A percentile compares a stretch with the other conserved stretches of the same genome.
Evolutionary conservation across 495 filamentous ascomycete species (phyloP).

Genomic region (Neurospora africana): DNA sequence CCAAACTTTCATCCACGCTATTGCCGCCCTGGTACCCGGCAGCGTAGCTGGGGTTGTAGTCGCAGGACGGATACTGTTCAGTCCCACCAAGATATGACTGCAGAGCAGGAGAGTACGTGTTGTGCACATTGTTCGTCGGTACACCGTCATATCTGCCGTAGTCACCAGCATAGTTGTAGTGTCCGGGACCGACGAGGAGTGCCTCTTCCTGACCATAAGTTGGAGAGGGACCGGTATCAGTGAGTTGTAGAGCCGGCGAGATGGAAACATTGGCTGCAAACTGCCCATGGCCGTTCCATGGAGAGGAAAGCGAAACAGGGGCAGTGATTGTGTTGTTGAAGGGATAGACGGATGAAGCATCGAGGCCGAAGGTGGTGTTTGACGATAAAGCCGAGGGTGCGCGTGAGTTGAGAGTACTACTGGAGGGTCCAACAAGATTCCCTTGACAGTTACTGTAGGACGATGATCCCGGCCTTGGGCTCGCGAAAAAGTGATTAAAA

Average conservation of each 20-base stretch:
- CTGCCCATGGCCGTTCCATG: neutral
- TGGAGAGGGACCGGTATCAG: neutral
- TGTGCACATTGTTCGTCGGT: neutral
- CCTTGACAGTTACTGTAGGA: neutral
- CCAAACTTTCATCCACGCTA: neutral
- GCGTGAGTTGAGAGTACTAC: neutral
- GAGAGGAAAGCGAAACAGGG: neutral
- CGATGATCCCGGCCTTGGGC: neutral
- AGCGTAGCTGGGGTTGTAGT: neutral
- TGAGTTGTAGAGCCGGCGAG: neutral
- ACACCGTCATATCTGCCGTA: neutral
- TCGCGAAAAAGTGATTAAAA: neutral
- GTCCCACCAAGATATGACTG: neutral
- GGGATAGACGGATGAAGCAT: neutral
- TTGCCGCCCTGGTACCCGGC: neutral
- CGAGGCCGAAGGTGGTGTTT: neutral
- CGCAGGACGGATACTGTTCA: neutral
- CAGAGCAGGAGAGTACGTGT: neutral
- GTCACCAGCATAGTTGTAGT: neutral
- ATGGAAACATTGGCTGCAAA: neutral
- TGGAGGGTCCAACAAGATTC: neutral
- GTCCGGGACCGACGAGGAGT: neutral
- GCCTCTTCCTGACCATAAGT: neutral
- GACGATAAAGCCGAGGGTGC: neutral
- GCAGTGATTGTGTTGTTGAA: neutral